Percentiles rank a stretch among this genome's conserved stretches.
Evolutionary conservation across 2,329 filamentous ascomycete species (phyloP).

Genomic region (Pseudonectria buxi): DNA sequence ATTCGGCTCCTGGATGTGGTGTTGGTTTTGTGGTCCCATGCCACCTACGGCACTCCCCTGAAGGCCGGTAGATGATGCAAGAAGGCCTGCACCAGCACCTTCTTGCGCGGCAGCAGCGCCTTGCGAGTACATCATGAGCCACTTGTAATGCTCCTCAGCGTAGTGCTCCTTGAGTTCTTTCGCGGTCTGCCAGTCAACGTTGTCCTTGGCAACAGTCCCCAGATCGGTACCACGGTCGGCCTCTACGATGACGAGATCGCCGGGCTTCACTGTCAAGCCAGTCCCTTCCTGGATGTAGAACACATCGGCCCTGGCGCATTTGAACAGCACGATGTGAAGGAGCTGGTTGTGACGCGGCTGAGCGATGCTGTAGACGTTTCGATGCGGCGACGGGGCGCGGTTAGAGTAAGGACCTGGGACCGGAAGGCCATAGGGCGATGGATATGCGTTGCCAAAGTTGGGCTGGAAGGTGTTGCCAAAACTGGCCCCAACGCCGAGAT

Average conservation of each 20-base stretch:
- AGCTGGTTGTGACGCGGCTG: conserved; percentile 61
- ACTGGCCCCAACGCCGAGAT: conserved; percentile 20
- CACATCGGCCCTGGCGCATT: conserved; percentile 88
- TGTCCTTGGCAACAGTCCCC: conserved; percentile 83
- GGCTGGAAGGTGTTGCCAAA: conserved; percentile 21
- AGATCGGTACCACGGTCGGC: conserved; percentile 94
- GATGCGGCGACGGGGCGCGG: conserved; percentile 54
- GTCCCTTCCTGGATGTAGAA: conserved; percentile 97
- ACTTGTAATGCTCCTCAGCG: conserved; percentile 92
- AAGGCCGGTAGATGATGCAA: conserved; percentile 56
- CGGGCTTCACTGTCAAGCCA: conserved; percentile 80
- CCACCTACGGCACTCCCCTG: conserved; percentile 68
- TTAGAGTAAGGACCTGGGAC: conserved; percentile 33
- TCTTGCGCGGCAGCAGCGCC: conserved; percentile 59
- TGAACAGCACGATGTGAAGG: conserved; percentile 90
- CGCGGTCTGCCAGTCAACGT: conserved; percentile 80
- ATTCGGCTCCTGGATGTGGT: conserved; percentile 65
- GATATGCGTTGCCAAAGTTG: conserved; percentile 34
- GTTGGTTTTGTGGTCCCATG: conserved; percentile 68
- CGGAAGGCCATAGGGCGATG: conserved; percentile 40
- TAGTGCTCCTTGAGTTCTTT: conserved; percentile 87
- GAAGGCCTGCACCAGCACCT: conserved; percentile 53
- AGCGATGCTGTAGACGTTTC: conserved; percentile 53
- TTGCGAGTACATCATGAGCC: conserved; percentile 97
- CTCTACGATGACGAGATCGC: conserved; percentile 94